These are phyloP conservation scores for Phytophthora hibernalis DNA, from an alignment of 352 stramenopile species.

Conservation along the genomic window DNA sequence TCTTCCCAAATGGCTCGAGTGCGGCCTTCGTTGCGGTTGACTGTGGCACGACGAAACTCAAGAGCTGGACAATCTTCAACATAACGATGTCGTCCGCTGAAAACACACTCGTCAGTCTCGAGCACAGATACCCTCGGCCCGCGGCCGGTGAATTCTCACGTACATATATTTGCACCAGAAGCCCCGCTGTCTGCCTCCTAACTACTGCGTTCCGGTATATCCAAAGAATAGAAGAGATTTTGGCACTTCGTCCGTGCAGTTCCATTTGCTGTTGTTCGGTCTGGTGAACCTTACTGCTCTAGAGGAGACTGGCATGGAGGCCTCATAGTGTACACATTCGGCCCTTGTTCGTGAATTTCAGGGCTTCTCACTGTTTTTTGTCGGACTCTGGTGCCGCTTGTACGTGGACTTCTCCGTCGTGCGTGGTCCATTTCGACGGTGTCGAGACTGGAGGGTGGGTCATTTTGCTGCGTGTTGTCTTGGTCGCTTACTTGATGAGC, in stretches of 20 bases:
- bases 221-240: conserved; percentile 22
- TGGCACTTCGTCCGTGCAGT: conserved; percentile 32
- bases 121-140: conserved; percentile 8
- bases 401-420: conserved; percentile 50
- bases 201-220: background rate
- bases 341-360: conserved; percentile 22
- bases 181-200: conserved; percentile 7
- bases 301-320: conserved; percentile 4
- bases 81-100: conserved; percentile 17
- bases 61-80: background rate
- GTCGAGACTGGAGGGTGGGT: conserved; percentile 29
- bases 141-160: conserved; percentile 29
- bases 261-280: conserved; percentile 18
- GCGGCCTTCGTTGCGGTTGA: conserved; percentile 38
- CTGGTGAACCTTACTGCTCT: conserved; percentile 17
- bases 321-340: conserved; percentile 31
- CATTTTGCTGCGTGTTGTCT: conserved; percentile 29
- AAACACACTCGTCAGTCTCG: background rate
- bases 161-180: conserved; percentile 39
- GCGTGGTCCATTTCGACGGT: conserved; percentile 35
- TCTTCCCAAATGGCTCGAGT: conserved; percentile 91
- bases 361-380: conserved; percentile 19
- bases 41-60: background rate
- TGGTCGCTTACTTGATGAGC: conserved; percentile 25
- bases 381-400: conserved; percentile 22